Conservation (phyloP, 116 monocot species). For the Cymodocea nodosa region DNA sequence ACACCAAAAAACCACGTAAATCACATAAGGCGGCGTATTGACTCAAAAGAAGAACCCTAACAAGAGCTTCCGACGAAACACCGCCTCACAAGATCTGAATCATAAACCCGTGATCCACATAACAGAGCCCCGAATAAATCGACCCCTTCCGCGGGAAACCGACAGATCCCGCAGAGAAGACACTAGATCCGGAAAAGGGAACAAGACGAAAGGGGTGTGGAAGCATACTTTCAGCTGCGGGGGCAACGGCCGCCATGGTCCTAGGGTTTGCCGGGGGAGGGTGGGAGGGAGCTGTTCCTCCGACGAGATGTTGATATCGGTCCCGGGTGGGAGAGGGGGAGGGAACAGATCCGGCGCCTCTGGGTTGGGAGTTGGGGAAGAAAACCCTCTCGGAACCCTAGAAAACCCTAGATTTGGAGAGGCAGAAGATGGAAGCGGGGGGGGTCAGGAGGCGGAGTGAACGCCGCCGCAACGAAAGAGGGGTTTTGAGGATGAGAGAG, state of each 20-base stretch:
- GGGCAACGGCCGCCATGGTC: constrained; percentile 45
- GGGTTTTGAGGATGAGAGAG: constrained; percentile 16
- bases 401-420: too few species aligned
- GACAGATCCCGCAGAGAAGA: neutral
- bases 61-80: neutral
- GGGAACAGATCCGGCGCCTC: neutral
- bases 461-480: constrained; percentile 25
- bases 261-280: too few species aligned
- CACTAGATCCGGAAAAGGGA: neutral
- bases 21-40: neutral
- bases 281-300: too few species aligned
- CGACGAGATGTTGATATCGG: too few species aligned
- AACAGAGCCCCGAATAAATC: neutral
- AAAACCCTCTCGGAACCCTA: neutral
- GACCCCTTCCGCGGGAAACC: neutral
- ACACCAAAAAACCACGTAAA: neutral
- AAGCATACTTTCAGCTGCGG: constrained; percentile 34
- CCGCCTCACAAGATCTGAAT: too few species aligned
- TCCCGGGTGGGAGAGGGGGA: too few species aligned
- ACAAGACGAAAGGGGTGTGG: neutral
- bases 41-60: neutral
- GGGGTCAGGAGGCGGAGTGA: neutral
- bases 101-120: neutral
- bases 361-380: neutral
- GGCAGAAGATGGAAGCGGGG: neutral